Conservation (phyloP, 768 basidiomycete species). For the Agaricus subrufescens region DNA sequence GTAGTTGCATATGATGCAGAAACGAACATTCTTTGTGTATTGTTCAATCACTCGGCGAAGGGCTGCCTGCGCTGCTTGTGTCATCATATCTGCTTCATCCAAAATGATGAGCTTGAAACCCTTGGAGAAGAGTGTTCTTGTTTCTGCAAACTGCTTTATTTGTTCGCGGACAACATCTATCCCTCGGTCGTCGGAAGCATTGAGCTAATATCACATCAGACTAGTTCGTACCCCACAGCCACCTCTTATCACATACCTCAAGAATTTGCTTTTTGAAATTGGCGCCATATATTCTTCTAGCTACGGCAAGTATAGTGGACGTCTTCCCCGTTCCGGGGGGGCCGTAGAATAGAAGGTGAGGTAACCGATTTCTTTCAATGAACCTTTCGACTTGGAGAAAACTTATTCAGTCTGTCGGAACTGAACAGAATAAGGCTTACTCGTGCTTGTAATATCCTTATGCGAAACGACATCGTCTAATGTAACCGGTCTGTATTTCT, state of each 20-base stretch:
- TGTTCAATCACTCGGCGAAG: constrained; percentile 97
- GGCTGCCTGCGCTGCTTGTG: constrained; percentile 93
- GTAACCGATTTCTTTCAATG: constrained; percentile 90
- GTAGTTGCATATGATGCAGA: constrained; percentile 99
- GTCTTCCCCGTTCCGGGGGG: constrained; percentile 99
- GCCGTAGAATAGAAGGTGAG: constrained; percentile 95
- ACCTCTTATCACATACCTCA: constrained; percentile 51
- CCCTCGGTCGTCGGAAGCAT: constrained; percentile 97
- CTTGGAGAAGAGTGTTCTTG: constrained; percentile 84
- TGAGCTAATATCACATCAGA: constrained; percentile 54
- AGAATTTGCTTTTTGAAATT: constrained; percentile 89
- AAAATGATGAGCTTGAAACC: constrained; percentile 97
- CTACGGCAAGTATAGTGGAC: constrained; percentile 93
- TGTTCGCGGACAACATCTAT: constrained; percentile 99
- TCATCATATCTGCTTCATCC: constrained; percentile 99
- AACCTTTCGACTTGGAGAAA: constrained; percentile 80
- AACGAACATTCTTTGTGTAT: constrained; percentile 97
- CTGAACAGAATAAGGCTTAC: constrained; percentile 42
- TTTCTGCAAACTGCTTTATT: constrained; percentile 98
- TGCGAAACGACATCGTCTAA: constrained; percentile 96
- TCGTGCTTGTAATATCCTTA: constrained; percentile 90
- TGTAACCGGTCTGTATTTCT: constrained; percentile 92
- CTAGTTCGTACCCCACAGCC: not conserved
- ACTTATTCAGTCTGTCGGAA: constrained; percentile 10
- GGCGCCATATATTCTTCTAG: constrained; percentile 87